These are phyloP conservation scores for Globisporangium perplexum DNA, from an alignment of 352 stramenopile genomes.

Conservation along the genomic window DNA sequence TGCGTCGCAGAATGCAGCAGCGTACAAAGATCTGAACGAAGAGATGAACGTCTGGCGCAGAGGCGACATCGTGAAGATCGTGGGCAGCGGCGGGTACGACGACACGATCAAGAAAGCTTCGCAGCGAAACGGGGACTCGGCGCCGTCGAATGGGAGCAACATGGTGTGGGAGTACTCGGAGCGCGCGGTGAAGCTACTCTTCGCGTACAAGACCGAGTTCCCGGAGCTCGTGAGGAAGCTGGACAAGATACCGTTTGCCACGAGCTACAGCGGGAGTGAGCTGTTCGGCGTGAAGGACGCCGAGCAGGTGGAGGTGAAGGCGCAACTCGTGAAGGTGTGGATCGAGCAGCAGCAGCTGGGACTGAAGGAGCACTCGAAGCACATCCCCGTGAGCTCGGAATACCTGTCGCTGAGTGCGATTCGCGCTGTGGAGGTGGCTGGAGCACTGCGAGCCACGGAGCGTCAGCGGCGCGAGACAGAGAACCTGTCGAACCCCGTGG, in stretches of 20 bases:
- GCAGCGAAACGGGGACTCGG: not conserved
- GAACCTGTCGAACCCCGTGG: conserved; percentile 30
- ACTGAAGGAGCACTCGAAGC: conserved; percentile 78
- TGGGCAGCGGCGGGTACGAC: conserved; percentile 72
- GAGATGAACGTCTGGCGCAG: conserved; percentile 78
- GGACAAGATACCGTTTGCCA: conserved; percentile 81
- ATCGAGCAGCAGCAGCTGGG: conserved; percentile 90
- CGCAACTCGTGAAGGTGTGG: conserved; percentile 89
- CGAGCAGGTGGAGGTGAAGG: conserved; percentile 54
- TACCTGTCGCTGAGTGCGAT: conserved; percentile 92
- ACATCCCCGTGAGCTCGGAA: conserved; percentile 90
- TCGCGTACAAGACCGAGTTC: conserved; percentile 92
- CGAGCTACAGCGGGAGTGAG: conserved; percentile 84
- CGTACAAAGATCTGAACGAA: conserved; percentile 15
- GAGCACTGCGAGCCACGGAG: conserved; percentile 58
- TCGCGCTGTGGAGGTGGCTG: conserved; percentile 88
- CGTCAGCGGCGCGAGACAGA: conserved; percentile 38
- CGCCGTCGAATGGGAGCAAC: conserved; percentile 6
- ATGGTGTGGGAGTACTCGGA: conserved; percentile 97
- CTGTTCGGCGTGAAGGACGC: conserved; percentile 79
- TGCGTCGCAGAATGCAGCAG: conserved; percentile 1
- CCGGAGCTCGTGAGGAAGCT: conserved; percentile 90
- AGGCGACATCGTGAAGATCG: conserved; percentile 90
- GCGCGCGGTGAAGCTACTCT: conserved; percentile 91
- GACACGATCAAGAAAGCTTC: conserved; percentile 19